Evolutionary conservation across 2,329 filamentous ascomycete species (phyloP).

Genomic region (Acephala macrosclerotiorum): DNA sequence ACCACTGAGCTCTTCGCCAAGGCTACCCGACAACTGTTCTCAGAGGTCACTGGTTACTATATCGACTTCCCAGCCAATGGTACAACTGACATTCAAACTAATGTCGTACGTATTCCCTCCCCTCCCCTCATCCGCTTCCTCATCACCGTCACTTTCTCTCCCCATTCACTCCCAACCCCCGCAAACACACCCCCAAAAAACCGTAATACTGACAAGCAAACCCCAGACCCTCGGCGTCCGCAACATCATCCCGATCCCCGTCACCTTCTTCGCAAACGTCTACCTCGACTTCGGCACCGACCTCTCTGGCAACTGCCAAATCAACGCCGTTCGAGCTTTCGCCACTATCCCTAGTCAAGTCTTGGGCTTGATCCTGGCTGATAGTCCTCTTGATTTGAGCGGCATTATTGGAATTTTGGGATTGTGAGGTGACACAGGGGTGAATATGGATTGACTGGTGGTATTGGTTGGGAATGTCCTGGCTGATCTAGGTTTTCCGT

Average conservation of each 20-base stretch:
- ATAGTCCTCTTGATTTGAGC: background rate
- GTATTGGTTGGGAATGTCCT: too few relatives aligned
- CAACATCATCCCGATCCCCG: background rate
- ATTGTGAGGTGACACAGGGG: background rate
- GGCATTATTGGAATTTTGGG: background rate
- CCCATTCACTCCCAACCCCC: background rate
- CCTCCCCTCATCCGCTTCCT: background rate
- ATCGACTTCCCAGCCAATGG: constrained; percentile 12
- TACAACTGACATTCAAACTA: constrained; percentile 13
- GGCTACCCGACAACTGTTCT: constrained; percentile 16
- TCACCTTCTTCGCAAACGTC: constrained; percentile 17
- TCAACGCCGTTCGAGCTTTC: constrained; percentile 12
- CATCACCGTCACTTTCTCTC: background rate
- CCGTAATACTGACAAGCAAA: background rate
- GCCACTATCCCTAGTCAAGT: constrained; percentile 11
- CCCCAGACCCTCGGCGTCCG: constrained; percentile 10
- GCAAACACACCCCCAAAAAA: too few relatives aligned
- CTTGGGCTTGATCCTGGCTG: constrained; percentile 8
- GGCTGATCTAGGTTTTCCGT: too few relatives aligned
- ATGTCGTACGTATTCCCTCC: constrained; percentile 8
- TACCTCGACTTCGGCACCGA: constrained; percentile 15
- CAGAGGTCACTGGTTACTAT: constrained; percentile 9
- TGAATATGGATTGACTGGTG: background rate
- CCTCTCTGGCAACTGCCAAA: constrained; percentile 5
- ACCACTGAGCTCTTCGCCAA: background rate